These are phyloP conservation scores for Ustilago nuda DNA, from an alignment of 1,284 basidiomycete species.

Conservation along the genomic window DNA sequence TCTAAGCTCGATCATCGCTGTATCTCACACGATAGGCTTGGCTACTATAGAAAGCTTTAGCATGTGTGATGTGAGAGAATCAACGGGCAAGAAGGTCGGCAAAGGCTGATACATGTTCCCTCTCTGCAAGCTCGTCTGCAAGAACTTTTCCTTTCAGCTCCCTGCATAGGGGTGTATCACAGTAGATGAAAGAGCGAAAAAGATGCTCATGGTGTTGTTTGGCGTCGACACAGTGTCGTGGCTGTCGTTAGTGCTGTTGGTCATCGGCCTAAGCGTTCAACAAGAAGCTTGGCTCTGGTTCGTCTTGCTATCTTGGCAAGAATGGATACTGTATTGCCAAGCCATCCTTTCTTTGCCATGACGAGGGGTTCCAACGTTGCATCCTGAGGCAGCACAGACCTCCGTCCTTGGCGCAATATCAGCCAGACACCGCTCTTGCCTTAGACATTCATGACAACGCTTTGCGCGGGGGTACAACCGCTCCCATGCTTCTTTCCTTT, in stretches of 20 bases:
- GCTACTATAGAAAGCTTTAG: background rate
- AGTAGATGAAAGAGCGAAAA: background rate
- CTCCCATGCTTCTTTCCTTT: constrained; percentile 3
- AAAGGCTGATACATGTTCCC: background rate
- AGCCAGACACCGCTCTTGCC: background rate
- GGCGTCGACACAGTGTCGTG: background rate
- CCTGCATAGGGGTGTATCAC: constrained; percentile 1
- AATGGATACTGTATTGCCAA: background rate
- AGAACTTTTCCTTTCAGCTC: background rate
- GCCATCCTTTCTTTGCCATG: background rate
- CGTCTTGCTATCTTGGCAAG: background rate
- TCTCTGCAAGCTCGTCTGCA: background rate
- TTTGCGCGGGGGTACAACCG: background rate
- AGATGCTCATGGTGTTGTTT: background rate
- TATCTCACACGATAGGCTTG: background rate
- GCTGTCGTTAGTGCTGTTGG: background rate
- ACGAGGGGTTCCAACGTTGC: background rate
- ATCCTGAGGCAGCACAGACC: constrained; percentile 11
- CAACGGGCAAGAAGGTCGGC: constrained; percentile 10
- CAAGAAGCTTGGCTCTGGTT: background rate
- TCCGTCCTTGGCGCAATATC: constrained; percentile 24
- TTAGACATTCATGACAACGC: background rate
- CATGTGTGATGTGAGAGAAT: background rate
- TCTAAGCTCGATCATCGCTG: background rate
- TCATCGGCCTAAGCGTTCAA: too few species aligned